Conservation (phyloP, 1,284 basidiomycete genomes). For the Melampsora larici-populina region DNA sequence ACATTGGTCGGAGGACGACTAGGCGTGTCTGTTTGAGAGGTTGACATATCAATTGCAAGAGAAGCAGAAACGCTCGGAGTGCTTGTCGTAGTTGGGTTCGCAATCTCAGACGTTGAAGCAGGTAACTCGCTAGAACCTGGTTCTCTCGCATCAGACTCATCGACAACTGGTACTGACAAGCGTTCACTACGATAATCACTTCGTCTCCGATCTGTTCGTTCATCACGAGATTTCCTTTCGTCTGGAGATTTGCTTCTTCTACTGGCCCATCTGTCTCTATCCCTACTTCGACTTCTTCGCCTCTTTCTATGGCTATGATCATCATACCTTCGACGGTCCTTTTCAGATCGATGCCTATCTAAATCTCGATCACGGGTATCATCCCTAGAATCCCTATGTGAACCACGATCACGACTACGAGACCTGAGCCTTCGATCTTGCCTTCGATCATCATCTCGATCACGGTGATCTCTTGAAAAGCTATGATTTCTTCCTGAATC, state of each 20-base stretch:
- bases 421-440: background rate
- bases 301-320: conserved; percentile 32
- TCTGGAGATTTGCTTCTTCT: conserved; percentile 26
- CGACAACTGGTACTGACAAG: background rate
- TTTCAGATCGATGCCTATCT: conserved; percentile 41
- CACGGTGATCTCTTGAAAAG: background rate
- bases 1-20: background rate
- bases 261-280: conserved; percentile 45
- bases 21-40: background rate
- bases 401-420: conserved; percentile 11
- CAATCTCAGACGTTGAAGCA: background rate
- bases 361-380: conserved; percentile 41
- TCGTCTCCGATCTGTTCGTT: conserved; percentile 18
- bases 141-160: background rate
- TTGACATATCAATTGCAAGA: background rate
- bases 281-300: conserved; percentile 54
- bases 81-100: background rate
- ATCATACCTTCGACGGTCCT: conserved; percentile 36
- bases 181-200: conserved; percentile 6
- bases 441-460: background rate
- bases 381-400: conserved; percentile 12
- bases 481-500: background rate
- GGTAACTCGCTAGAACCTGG: background rate
- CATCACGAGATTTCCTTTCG: conserved; percentile 17
- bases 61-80: background rate